Evolutionary conservation across 2,329 filamentous ascomycete genomes (phyloP), one percentile per base, ranked within the genome.

Genomic region (Talaromyces albobiverticillius): DNA sequence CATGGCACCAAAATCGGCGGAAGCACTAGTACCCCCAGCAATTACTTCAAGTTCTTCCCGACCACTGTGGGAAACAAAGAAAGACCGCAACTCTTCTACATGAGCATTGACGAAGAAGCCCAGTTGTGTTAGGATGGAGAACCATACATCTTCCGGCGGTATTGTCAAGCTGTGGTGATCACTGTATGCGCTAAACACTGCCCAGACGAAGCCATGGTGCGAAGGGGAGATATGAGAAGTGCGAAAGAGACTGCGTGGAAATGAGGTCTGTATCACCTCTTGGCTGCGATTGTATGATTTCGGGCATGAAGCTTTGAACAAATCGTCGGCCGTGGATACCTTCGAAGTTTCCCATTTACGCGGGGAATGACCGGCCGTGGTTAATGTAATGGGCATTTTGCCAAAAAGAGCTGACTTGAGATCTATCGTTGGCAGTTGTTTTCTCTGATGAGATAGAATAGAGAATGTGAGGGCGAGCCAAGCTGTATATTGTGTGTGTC

Each of bases 141-240:
- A 69, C 79, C 79, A 82, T 14, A 82, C 61, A 54, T 82, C 79
- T 25, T 83, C 79, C 0, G 79, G 79, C 1, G 79, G 74, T 43
- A 82, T 64, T 2, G 61, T 63, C 0, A 82, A 70, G 53, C 79
- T 71, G 50, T 76, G 73, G 52, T 80, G 60, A 31, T 57, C 1
- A 42, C 10, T 53, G 26, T 62, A 63, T 13, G 61, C 61, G 3
- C 45, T 7, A 1, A 46, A 48, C 5, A 53, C 34, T 1, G 55
- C 55, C 5, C 47, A 22, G 5, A 62, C 54, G 13, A 62, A 59
- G n/a, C 57, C 57, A 36, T 62, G 18, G 1, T 46, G 6, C 14
- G 50, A 48, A 16, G 57, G 8, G 23, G 38, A 46, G 16, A 57
- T 9, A 45, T 23, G 41, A 6, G 41, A 45, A 1, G 22, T 29